Conservation (phyloP, 2,329 filamentous ascomycete genomes). For the Periconia sp. region DNA sequence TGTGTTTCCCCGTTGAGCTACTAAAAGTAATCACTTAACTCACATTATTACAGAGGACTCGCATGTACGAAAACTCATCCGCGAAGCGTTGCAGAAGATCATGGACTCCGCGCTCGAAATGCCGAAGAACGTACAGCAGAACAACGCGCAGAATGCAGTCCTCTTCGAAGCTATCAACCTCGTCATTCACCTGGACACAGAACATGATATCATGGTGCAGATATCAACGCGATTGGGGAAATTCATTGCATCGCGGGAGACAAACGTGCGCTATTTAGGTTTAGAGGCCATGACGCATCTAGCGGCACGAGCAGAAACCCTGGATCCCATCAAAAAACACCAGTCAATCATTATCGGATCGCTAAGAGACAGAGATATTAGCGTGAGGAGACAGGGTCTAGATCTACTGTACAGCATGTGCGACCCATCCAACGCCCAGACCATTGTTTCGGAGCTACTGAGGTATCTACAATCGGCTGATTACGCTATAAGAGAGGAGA, state of each 20-base stretch:
- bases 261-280: conserved; percentile 94
- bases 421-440: conserved; percentile 89
- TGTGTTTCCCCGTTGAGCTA: conserved; percentile 46
- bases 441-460: conserved; percentile 90
- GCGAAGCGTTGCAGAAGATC: conserved; percentile 88
- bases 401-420: conserved; percentile 99
- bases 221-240: conserved; percentile 90
- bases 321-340: conserved; percentile 97
- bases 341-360: conserved; percentile 96
- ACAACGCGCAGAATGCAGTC: conserved; percentile 97
- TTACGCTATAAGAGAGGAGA: conserved; percentile 97
- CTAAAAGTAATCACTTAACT: no score
- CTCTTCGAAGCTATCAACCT: conserved; percentile 98
- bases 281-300: conserved; percentile 98
- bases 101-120: conserved; percentile 90
- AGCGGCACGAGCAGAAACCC: conserved; percentile 87
- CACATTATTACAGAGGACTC: conserved; percentile 78
- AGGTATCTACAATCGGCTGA: conserved; percentile 96
- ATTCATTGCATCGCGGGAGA: conserved; percentile 96
- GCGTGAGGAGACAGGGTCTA: conserved; percentile 91
- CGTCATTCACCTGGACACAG: conserved; percentile 95
- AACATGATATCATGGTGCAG: conserved; percentile 93
- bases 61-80: conserved; percentile 88
- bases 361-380: conserved; percentile 93
- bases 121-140: conserved; percentile 98